Evolutionary conservation across 257 asterid genomes (phyloP).

Genomic region (Striga asiatica): DNA sequence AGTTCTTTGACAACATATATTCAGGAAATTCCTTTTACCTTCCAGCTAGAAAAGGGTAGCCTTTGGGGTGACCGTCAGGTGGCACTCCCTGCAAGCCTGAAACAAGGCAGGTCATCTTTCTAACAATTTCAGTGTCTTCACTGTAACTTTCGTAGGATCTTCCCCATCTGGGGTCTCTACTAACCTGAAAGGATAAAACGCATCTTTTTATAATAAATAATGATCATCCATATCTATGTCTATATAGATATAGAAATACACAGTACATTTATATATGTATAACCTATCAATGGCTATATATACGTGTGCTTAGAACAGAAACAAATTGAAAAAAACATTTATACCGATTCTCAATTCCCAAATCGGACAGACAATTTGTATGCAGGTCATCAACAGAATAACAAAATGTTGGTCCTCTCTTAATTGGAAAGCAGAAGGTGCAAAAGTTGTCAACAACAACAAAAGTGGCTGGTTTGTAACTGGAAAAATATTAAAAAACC

Average conservation of each 20-base stretch:
- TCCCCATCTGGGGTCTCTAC: constrained; percentile 98
- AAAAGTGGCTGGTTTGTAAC: not conserved
- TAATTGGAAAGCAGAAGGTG: too few relatives aligned
- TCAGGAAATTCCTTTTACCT: constrained; percentile 32
- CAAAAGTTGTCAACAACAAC: too few relatives aligned
- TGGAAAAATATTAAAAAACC: not conserved
- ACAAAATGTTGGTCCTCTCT: too few relatives aligned
- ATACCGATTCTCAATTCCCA: too few relatives aligned
- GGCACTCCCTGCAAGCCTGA: constrained; percentile 91
- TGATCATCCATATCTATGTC: not conserved
- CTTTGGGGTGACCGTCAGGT: constrained; percentile 73
- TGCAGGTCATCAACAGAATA: too few relatives aligned
- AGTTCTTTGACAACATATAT: not conserved
- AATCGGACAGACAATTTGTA: too few relatives aligned
- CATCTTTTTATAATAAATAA: constrained; percentile 13
- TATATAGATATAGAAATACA: not conserved
- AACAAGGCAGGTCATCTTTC: constrained; percentile 67
- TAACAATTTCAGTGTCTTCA: constrained; percentile 72
- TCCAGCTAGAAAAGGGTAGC: constrained; percentile 92
- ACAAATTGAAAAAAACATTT: too few relatives aligned
- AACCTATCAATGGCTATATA: too few relatives aligned
- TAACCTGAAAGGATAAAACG: constrained; percentile 39
- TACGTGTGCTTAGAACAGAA: too few relatives aligned
- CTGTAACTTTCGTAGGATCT: constrained; percentile 85
- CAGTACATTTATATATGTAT: too few relatives aligned